phyloP scores from a whole-genome alignment of 257 asterid species.

The Oldenlandia corymbosa region DNA sequence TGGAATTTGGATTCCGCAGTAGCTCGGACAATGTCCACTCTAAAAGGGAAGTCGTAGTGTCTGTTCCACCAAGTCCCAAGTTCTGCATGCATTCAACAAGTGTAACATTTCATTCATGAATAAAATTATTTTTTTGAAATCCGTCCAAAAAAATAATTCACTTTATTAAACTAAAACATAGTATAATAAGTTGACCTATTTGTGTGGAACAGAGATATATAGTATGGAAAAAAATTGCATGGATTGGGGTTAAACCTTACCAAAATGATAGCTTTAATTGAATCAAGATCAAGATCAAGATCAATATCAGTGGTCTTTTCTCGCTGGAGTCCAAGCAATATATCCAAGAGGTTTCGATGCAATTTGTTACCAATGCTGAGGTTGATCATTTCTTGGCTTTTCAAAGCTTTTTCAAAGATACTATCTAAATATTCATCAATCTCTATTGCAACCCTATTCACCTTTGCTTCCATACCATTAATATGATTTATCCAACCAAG shows the following conservation, averaged over 20 bases:
- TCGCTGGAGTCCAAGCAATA: constrained; percentile 6
- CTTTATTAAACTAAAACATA: no score
- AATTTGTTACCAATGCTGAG: neutral
- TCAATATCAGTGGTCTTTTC: neutral
- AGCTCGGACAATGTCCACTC: constrained; percentile 11
- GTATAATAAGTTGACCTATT: neutral
- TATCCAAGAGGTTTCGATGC: neutral
- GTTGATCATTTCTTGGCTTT: neutral
- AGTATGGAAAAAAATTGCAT: neutral
- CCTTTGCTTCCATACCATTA: constrained; percentile 9
- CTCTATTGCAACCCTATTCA: neutral
- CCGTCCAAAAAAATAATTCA: no score
- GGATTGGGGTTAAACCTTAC: neutral
- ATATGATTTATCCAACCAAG: constrained; percentile 2
- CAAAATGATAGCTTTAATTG: constrained; percentile 8
- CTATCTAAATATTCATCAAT: constrained; percentile 6
- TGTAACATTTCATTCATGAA: no score
- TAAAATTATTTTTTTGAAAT: no score
- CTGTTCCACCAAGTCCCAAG: constrained; percentile 5
- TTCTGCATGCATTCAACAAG: constrained; percentile 9
- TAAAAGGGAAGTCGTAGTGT: neutral
- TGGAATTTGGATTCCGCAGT: neutral
- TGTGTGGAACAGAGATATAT: no score
- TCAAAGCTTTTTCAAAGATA: neutral
- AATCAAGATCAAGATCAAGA: neutral